phyloP scores from a whole-genome alignment of 106 monocot genomes.

The Alisma plantagoaquatica region DNA sequence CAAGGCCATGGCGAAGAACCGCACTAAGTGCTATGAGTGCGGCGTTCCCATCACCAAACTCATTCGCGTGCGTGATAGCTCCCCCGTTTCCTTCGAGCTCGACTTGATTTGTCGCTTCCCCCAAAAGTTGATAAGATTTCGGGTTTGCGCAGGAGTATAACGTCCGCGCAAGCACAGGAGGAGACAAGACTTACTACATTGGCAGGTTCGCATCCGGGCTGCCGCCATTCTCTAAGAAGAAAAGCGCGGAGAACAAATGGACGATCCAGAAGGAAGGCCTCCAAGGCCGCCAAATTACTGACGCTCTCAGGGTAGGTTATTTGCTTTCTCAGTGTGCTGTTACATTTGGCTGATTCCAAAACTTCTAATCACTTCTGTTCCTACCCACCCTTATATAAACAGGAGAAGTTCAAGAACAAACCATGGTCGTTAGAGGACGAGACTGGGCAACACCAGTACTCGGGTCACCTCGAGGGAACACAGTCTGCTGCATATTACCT shows the following conservation, averaged over 20 bases:
- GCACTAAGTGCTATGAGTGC: constrained; percentile 44
- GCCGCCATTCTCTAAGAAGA: constrained; percentile 70
- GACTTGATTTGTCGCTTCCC: background rate
- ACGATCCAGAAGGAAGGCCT: constrained; percentile 67
- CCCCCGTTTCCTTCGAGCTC: background rate
- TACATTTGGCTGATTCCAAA: too few relatives aligned
- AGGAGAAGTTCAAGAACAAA: constrained; percentile 93
- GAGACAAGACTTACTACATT: constrained; percentile 54
- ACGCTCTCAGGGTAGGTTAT: constrained; percentile 34
- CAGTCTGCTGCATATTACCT: constrained; percentile 92
- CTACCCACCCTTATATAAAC: background rate
- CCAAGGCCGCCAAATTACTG: constrained; percentile 61
- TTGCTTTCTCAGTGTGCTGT: background rate
- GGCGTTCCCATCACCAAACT: constrained; percentile 34
- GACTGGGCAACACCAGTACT: constrained; percentile 87
- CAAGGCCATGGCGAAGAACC: constrained; percentile 44
- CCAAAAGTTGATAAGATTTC: background rate
- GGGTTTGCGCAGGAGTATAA: constrained; percentile 50
- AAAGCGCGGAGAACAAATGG: constrained; percentile 65
- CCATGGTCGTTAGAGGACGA: constrained; percentile 98
- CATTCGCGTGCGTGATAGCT: constrained; percentile 28
- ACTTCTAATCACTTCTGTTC: background rate
- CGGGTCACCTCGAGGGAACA: constrained; percentile 91
- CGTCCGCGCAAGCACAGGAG: constrained; percentile 50
- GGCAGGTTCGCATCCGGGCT: constrained; percentile 67